These are phyloP conservation scores for Phytophthora nicotianae DNA, from an alignment of 352 stramenopile genomes.

Conservation along the genomic window DNA sequence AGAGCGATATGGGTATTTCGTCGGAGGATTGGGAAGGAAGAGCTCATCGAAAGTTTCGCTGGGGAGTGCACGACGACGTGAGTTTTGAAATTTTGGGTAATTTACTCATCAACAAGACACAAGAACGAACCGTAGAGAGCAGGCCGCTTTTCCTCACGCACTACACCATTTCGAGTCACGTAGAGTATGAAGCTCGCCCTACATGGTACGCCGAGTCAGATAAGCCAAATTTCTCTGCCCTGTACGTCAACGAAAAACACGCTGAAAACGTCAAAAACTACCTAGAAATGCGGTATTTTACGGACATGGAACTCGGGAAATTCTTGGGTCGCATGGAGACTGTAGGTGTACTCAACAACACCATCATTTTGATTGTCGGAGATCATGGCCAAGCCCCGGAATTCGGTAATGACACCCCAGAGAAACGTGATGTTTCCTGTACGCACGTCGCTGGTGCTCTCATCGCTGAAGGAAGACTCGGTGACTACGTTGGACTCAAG, in stretches of 20 bases:
- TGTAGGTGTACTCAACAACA: constrained; percentile 53
- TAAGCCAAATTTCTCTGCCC: constrained; percentile 49
- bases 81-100: constrained; percentile 53
- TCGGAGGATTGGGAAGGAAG: constrained; percentile 35
- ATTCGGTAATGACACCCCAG: constrained; percentile 29
- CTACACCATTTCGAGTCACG: constrained; percentile 69
- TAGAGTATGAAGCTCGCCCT: constrained; percentile 36
- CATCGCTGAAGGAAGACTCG: constrained; percentile 44
- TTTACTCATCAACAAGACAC: constrained; percentile 52
- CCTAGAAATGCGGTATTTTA: constrained; percentile 57
- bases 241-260: constrained; percentile 38
- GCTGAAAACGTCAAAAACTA: constrained; percentile 43
- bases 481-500: constrained; percentile 25
- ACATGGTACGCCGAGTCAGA: constrained; percentile 41
- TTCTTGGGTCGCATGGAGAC: constrained; percentile 57
- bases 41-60: constrained; percentile 24
- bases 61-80: constrained; percentile 65
- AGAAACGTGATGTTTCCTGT: constrained; percentile 38
- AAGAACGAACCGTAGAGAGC: constrained; percentile 23
- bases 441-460: constrained; percentile 41
- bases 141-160: constrained; percentile 59
- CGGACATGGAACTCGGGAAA: constrained; percentile 50
- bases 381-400: constrained; percentile 58
- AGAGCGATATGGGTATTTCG: constrained; percentile 41
- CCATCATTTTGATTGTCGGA: constrained; percentile 56